phyloP scores from a whole-genome alignment of 345 rosid species.

The Clarkia xantiana region DNA sequence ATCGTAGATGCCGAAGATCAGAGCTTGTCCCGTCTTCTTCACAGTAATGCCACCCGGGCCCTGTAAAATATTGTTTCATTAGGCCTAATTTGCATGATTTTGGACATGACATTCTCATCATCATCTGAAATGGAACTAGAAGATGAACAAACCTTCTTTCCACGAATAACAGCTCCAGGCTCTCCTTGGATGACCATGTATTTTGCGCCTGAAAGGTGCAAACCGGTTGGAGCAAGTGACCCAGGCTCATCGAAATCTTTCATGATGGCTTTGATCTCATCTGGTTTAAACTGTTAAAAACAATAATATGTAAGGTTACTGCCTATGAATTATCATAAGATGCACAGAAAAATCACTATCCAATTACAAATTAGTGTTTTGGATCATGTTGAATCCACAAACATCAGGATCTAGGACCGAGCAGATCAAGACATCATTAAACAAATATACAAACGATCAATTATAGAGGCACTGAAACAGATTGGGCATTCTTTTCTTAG shows the following conservation, averaged over 20 bases:
- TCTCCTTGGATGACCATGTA: constrained; percentile 46
- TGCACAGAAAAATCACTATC: too few species aligned
- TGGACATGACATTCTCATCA: too few species aligned
- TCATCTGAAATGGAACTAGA: neutral
- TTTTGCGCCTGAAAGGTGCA: constrained; percentile 36
- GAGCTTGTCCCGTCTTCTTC: constrained; percentile 57
- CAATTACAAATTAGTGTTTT: too few species aligned
- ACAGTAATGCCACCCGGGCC: constrained; percentile 66
- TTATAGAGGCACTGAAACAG: too few species aligned
- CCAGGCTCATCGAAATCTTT: constrained; percentile 60
- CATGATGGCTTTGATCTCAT: constrained; percentile 32
- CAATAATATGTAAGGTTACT: neutral
- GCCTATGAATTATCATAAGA: too few species aligned
- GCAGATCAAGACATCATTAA: too few species aligned
- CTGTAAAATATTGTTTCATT: constrained; percentile 22
- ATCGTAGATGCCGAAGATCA: constrained; percentile 56
- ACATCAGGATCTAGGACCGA: too few species aligned
- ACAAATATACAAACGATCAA: too few species aligned
- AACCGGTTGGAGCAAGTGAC: constrained; percentile 46
- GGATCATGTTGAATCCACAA: too few species aligned
- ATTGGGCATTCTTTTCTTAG: too few species aligned
- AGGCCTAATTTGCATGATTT: too few species aligned
- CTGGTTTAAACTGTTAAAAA: constrained; percentile 29
- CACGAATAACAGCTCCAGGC: constrained; percentile 57
- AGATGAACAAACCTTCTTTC: constrained; percentile 37